Evolutionary conservation across 768 basidiomycete species (phyloP).

Genomic region (Leccinum barrowsii): DNA sequence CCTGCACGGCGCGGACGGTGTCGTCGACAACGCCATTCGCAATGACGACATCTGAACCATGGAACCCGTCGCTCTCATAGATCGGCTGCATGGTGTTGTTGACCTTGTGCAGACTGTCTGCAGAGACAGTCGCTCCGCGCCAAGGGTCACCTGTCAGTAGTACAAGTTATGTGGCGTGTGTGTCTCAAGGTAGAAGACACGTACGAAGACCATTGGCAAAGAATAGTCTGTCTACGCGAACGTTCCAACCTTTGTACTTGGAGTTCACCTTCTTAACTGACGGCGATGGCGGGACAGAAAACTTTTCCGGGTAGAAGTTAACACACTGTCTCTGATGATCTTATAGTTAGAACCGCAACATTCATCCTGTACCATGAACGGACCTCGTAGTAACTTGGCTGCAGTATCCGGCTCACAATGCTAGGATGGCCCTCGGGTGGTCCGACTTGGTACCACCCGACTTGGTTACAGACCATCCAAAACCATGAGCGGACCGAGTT

Average conservation of each 20-base stretch:
- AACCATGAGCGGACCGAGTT: constrained; percentile 61
- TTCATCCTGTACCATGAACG: not conserved
- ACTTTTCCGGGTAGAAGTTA: constrained; percentile 60
- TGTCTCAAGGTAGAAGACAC: constrained; percentile 14
- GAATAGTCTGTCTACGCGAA: constrained; percentile 54
- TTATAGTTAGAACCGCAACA: not conserved
- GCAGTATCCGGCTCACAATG: constrained; percentile 33
- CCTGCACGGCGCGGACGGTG: constrained; percentile 53
- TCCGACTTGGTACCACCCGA: constrained; percentile 48
- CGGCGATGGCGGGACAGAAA: constrained; percentile 44
- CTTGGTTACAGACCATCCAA: constrained; percentile 74
- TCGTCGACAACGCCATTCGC: constrained; percentile 43
- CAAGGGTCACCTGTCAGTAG: constrained; percentile 64
- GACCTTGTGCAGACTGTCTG: constrained; percentile 41
- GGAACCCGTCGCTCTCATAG: constrained; percentile 59
- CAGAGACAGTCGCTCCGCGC: constrained; percentile 66
- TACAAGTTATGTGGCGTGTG: not conserved
- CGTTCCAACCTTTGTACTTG: constrained; percentile 63
- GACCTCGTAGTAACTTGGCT: constrained; percentile 30
- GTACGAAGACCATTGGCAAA: constrained; percentile 68
- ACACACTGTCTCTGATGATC: constrained; percentile 62
- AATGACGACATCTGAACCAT: constrained; percentile 56
- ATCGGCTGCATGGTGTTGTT: constrained; percentile 58
- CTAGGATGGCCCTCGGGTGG: constrained; percentile 36
- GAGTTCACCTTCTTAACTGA: constrained; percentile 42